phyloP scores from a whole-genome alignment of 345 rosid species.

The Rhodomyrtus tomentosa region DNA sequence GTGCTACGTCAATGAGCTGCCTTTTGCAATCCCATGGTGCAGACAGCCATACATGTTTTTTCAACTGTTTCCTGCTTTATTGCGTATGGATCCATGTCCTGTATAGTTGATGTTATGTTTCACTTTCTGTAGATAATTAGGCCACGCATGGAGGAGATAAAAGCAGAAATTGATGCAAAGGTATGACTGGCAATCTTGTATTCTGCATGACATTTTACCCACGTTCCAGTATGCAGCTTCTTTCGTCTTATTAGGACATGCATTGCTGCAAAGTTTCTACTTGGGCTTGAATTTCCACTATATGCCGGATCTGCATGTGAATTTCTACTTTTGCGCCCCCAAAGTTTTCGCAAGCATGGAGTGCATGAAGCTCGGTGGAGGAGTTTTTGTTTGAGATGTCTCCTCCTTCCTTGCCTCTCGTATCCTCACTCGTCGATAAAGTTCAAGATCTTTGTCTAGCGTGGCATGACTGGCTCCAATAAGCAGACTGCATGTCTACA shows the following conservation, averaged over 20 bases:
- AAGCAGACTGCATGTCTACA: not conserved
- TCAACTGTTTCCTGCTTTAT: not conserved
- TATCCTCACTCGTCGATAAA: not conserved
- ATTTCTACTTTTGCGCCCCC: not conserved
- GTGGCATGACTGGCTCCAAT: not conserved
- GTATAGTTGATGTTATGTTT: not conserved
- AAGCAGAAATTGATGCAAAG: conserved; percentile 40
- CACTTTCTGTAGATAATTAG: conserved; percentile 50
- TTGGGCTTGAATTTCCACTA: not conserved
- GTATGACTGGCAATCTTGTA: conserved; percentile 9
- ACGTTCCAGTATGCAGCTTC: not conserved
- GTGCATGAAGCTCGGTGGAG: not conserved
- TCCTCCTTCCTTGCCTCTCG: not conserved
- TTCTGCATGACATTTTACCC: not conserved
- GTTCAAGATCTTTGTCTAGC: not conserved
- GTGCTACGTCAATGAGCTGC: not conserved
- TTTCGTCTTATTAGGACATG: not conserved
- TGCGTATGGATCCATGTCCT: not conserved
- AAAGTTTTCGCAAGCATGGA: not conserved
- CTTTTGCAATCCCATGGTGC: not conserved
- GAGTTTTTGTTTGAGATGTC: not conserved
- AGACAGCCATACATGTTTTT: not conserved
- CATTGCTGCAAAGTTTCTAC: not conserved
- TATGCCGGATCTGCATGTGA: not conserved
- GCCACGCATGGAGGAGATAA: conserved; percentile 58